Evolutionary conservation across 495 filamentous ascomycete genomes (phyloP), one percentile per base, ranked within the genome.

Genomic region (Penicillium bialowiezense): DNA sequence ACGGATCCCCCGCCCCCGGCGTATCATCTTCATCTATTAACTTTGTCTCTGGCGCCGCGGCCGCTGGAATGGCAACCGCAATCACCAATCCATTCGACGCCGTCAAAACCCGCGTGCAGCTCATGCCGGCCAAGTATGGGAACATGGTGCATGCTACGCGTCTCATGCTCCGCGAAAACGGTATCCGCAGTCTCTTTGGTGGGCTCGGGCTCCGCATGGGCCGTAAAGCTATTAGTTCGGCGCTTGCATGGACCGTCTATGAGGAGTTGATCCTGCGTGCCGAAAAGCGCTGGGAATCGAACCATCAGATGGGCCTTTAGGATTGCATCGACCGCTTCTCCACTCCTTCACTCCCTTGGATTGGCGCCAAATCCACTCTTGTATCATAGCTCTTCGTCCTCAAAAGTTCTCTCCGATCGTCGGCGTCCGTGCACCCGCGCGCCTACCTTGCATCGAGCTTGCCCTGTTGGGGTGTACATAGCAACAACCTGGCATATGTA

Each of bases 1-100:
- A 35, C 23, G 61, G 61, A 4, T 39, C 47, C 13, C 55, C 55
- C 13, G 41, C 44, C 13, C 40, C 43, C 6, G 41, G 38, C 12
- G 26, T 58, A 2, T 71, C 76, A 1, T 86, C 89, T 3, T 83
- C 86, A 0, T 76, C 78, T 0, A 88, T 98, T 53, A 96, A 98
- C 58, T 96, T 96, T 52, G 70, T 79, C 1, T 90, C 88, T 2
- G 91, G 89, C 6, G 81, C 84, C 1, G 59, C 89, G 2, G 92
- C 91, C 20, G 91, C 88, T 17, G 85, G 85, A 9, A 68, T 91
- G 12, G 91, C 89, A 7, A 95, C 90, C 3, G 82, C 86, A 9
- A 76, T 96, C 41, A 95, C 93, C 17, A 98, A 98, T 67, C 93
- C 93, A 2, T 97, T 97, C 54, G 93, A 98, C 70, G 88, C 90